Percentiles rank a stretch among this genome's conserved stretches.
Evolutionary conservation across 2,329 filamentous ascomycete genomes (phyloP).

Genomic region (Fragosphaeria purpurea): DNA sequence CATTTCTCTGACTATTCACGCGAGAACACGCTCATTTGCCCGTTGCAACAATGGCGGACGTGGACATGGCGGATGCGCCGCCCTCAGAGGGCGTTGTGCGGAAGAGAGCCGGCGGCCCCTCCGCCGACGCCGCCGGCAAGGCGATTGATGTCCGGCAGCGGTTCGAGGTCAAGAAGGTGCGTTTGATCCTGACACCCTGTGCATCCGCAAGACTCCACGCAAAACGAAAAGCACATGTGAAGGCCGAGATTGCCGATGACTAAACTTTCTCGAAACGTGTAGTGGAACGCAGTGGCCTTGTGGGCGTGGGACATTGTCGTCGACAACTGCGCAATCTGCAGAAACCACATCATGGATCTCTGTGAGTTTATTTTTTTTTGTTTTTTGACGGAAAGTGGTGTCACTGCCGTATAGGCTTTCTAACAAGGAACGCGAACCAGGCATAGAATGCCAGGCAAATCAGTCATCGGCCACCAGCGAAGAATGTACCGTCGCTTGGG

Average conservation of each 20-base stretch:
- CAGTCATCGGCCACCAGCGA: slow-evolving; percentile 95
- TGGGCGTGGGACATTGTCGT: slow-evolving; percentile 99
- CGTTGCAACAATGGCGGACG: slow-evolving; percentile 63
- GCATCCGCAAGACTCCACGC: not conserved
- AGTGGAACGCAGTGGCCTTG: slow-evolving; percentile 98
- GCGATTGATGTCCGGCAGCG: slow-evolving; percentile 70
- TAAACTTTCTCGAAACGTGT: not conserved
- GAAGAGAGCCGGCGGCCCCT: slow-evolving; percentile 32
- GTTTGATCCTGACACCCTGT: slow-evolving; percentile 2
- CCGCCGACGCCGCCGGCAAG: slow-evolving; percentile 34
- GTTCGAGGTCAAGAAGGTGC: slow-evolving; percentile 97
- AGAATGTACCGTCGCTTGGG: slow-evolving; percentile 98
- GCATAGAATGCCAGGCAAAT: slow-evolving; percentile 97
- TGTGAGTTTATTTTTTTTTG: slow-evolving; percentile 44
- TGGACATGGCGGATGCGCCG: slow-evolving; percentile 89
- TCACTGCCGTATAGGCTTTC: not conserved
- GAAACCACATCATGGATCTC: slow-evolving; percentile 99
- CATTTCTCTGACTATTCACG: no score
- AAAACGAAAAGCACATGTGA: no score
- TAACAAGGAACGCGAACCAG: slow-evolving; percentile 30
- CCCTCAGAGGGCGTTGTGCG: slow-evolving; percentile 42
- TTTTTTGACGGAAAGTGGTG: no score
- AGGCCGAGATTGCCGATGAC: not conserved
- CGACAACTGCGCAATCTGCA: slow-evolving; percentile 98
- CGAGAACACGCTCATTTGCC: no score